Conservation (phyloP, 192 early-diverging fungal genomes). For the Linnemannia schmuckeri region DNA sequence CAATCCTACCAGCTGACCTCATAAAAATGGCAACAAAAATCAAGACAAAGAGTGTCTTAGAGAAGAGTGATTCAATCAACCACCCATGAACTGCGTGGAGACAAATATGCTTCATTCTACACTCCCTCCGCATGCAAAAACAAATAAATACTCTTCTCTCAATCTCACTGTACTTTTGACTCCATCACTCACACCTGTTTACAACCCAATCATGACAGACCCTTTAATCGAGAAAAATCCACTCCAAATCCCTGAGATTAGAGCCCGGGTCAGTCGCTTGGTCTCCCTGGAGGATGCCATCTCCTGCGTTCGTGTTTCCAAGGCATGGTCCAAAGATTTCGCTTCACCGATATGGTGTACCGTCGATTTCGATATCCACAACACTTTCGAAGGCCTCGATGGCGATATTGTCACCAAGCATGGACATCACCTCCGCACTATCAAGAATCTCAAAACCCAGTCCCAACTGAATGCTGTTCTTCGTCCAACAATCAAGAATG, state of each 20-base stretch:
- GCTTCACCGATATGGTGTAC: conserved; percentile 11
- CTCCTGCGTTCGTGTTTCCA: conserved; percentile 23
- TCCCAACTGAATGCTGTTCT: neutral
- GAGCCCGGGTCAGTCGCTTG: conserved; percentile 9
- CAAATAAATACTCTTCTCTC: neutral
- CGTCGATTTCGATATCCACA: conserved; percentile 16
- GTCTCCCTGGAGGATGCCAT: conserved; percentile 14
- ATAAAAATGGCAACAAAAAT: too few species aligned
- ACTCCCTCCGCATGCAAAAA: too few species aligned
- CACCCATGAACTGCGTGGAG: too few species aligned
- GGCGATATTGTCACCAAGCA: conserved; percentile 7
- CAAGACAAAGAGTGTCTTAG: too few species aligned
- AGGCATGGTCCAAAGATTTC: conserved; percentile 26
- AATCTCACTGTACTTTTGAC: neutral
- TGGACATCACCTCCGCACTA: conserved; percentile 17
- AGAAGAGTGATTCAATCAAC: too few species aligned
- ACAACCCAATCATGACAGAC: neutral
- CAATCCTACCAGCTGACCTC: too few species aligned
- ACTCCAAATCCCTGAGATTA: conserved; percentile 19
- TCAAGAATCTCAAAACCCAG: conserved; percentile 8
- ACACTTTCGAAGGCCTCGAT: conserved; percentile 7
- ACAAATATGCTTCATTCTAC: too few species aligned
- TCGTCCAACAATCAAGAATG: conserved; percentile 21
- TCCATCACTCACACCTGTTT: neutral
- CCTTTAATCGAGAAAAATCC: conserved; percentile 2